These are phyloP conservation scores for Capsicum chinense DNA, from an alignment of 257 asterid genomes.

Conservation along the genomic window DNA sequence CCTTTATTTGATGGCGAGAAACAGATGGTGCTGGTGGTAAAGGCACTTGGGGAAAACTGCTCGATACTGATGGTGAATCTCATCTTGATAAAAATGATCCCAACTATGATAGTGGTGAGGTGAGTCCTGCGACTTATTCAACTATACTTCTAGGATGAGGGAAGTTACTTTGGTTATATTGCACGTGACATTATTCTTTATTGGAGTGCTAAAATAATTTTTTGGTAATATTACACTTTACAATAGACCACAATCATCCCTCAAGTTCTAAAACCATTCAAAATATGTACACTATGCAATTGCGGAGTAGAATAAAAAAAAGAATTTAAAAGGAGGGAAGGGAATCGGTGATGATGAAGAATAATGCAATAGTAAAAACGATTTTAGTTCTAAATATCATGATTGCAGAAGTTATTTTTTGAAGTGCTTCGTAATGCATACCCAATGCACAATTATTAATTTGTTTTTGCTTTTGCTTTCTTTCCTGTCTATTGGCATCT, in stretches of 20 bases:
- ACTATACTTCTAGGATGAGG: neutral
- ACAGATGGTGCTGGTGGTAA: constrained; percentile 99
- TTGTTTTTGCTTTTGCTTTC: neutral
- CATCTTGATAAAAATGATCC: constrained; percentile 83
- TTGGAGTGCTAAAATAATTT: neutral
- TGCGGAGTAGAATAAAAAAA: neutral
- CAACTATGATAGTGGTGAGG: constrained; percentile 97
- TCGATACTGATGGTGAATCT: constrained; percentile 79
- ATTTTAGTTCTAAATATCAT: neutral
- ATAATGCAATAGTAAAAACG: neutral
- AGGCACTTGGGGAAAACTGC: constrained; percentile 98
- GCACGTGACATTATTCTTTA: neutral
- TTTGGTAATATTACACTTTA: neutral
- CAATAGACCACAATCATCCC: neutral
- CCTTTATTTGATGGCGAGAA: constrained; percentile 37
- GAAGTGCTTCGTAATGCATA: neutral
- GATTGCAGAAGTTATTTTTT: neutral
- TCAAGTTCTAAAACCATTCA: neutral
- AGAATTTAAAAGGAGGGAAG: neutral
- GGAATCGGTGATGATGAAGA: neutral
- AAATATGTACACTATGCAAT: neutral
- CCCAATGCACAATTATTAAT: neutral
- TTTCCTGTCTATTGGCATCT: neutral
- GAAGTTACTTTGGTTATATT: constrained; percentile 2
- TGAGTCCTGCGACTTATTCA: constrained; percentile 32